Percentiles rank a stretch among this genome's conserved stretches.
Evolutionary conservation across 345 rosid species (phyloP).

Genomic region (Ceriops decandra): DNA sequence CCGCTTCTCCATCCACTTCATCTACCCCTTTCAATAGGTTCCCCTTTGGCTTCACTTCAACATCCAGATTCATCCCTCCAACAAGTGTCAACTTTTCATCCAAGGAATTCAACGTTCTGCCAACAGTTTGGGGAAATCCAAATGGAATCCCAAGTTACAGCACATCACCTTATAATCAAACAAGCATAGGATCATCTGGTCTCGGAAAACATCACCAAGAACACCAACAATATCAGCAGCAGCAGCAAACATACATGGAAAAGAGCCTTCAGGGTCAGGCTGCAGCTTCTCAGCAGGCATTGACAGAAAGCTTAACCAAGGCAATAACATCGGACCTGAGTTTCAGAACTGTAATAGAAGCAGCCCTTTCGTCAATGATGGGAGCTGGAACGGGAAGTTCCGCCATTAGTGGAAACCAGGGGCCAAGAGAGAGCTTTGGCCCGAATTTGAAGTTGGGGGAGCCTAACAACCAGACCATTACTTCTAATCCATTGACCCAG

Average conservation of each 20-base stretch:
- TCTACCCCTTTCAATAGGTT: constrained; percentile 39
- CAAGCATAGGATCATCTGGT: constrained; percentile 24
- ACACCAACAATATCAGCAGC: constrained; percentile 4
- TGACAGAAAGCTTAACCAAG: constrained; percentile 18
- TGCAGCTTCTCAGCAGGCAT: constrained; percentile 32
- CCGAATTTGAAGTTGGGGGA: constrained; percentile 20
- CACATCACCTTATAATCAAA: constrained; percentile 24
- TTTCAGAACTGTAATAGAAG: constrained; percentile 40
- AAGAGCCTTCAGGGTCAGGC: constrained; percentile 23
- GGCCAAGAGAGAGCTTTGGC: constrained; percentile 8
- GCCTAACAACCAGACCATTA: constrained; percentile 13
- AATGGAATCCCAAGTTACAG: constrained; percentile 33
- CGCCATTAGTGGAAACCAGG: not conserved
- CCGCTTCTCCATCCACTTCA: constrained; percentile 45
- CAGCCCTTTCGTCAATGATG: constrained; percentile 67
- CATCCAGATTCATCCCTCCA: constrained; percentile 40
- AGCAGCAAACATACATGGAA: constrained; percentile 17
- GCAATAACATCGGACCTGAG: constrained; percentile 20
- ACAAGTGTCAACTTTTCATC: constrained; percentile 50
- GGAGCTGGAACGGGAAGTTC: constrained; percentile 31
- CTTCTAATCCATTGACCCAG: constrained; percentile 21
- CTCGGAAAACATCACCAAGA: constrained; percentile 36
- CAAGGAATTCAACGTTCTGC: constrained; percentile 38
- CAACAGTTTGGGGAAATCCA: constrained; percentile 41
- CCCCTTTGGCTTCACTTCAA: constrained; percentile 29